phyloP scores from a whole-genome alignment of 768 basidiomycete species.

The Trametes cinnabarina region DNA sequence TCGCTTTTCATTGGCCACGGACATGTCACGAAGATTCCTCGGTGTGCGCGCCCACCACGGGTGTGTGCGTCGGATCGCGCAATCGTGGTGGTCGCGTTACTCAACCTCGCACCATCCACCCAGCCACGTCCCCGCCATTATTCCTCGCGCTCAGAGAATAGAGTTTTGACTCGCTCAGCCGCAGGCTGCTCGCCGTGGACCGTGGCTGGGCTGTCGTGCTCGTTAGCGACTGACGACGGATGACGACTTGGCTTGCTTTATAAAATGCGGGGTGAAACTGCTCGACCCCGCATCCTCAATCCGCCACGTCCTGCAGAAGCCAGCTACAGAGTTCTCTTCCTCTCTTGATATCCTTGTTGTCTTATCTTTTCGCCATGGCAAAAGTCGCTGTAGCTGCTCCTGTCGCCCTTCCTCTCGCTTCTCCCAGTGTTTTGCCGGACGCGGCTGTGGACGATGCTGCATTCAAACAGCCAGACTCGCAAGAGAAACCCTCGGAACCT shows the following conservation, averaged over 20 bases:
- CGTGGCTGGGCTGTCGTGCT: constrained; percentile 2
- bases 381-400: constrained; percentile 13
- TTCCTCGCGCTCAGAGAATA: not conserved
- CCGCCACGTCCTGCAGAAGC: not conserved
- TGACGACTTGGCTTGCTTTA: not conserved
- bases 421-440: not conserved
- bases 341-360: not conserved
- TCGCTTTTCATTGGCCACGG: not conserved
- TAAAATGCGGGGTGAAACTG: not conserved
- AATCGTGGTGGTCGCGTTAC: constrained; percentile 17
- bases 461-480: not conserved
- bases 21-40: constrained; percentile 3
- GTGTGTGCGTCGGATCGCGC: constrained; percentile 17
- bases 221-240: constrained; percentile 3
- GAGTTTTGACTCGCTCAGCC: not conserved
- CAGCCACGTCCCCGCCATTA: constrained; percentile 2
- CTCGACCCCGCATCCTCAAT: not conserved
- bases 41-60: not conserved
- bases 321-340: not conserved
- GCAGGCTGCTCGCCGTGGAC: no score
- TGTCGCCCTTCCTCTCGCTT: not conserved
- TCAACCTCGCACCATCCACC: constrained; percentile 18
- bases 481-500: not conserved
- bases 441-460: not conserved
- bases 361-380: not conserved